A percentile compares a stretch with the other conserved stretches of the same genome.
These are phyloP conservation scores for Fraxinus xanthoxyloides DNA, from an alignment of 305 asterid species.

Conservation along the genomic window DNA sequence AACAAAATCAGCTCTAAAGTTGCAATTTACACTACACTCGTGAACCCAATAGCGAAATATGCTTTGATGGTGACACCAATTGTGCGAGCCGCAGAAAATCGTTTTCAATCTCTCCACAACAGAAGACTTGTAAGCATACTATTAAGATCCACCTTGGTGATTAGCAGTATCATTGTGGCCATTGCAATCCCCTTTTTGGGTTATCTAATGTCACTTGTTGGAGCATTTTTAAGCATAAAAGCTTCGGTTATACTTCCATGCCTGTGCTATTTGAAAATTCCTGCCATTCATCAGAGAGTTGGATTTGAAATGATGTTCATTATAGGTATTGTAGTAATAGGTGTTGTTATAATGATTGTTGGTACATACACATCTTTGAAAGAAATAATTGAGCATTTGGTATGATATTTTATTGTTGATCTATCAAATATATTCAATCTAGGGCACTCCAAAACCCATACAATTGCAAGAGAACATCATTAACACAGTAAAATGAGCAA, in stretches of 20 bases:
- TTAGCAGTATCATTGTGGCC: constrained; percentile 45
- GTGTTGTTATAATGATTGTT: constrained; percentile 35
- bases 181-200: constrained; percentile 42
- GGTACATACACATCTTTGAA: constrained; percentile 58
- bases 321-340: constrained; percentile 30
- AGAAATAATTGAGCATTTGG: constrained; percentile 33
- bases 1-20: constrained; percentile 45
- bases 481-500: neutral
- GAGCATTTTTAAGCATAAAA: constrained; percentile 52
- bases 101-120: constrained; percentile 1
- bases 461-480: neutral
- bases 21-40: constrained; percentile 60
- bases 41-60: constrained; percentile 65
- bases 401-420: neutral
- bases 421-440: neutral
- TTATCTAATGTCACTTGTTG: constrained; percentile 61
- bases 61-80: constrained; percentile 58
- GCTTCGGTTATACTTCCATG: constrained; percentile 60
- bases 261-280: constrained; percentile 61
- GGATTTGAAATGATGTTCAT: constrained; percentile 33
- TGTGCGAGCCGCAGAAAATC: constrained; percentile 34
- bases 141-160: constrained; percentile 33
- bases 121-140: constrained; percentile 18
- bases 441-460: neutral
- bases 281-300: constrained; percentile 28